Conservation (phyloP, 805 yeast genomes). For the Wickerhamomyces ciferrii region DNA sequence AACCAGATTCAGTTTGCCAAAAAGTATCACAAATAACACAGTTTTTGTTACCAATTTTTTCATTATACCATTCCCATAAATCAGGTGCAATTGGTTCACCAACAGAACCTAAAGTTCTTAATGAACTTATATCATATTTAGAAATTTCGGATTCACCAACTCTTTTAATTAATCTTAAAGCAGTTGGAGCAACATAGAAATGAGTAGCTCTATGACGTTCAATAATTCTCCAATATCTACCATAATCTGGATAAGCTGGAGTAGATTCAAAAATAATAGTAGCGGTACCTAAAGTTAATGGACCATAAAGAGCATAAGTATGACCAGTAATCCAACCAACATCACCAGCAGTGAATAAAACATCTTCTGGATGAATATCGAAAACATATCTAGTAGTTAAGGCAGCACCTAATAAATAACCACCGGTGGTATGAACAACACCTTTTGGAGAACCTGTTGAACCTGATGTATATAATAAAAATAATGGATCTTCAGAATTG, state of each 20-base stretch:
- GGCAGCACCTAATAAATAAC: constrained; percentile 89
- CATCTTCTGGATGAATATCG: constrained; percentile 85
- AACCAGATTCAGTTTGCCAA: constrained; percentile 99
- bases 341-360: constrained; percentile 95
- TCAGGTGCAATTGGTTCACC: constrained; percentile 99
- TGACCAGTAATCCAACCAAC: constrained; percentile 99
- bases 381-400: constrained; percentile 89
- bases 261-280: constrained; percentile 95
- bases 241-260: constrained; percentile 93
- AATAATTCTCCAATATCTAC: constrained; percentile 95
- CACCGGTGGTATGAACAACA: constrained; percentile 92
- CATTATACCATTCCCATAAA: constrained; percentile 98
- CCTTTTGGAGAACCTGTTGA: constrained; percentile 99
- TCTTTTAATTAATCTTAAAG: constrained; percentile 82
- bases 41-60: constrained; percentile 81
- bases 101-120: constrained; percentile 92
- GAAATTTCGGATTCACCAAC: constrained; percentile 84
- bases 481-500: constrained; percentile 89
- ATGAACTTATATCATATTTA: constrained; percentile 75
- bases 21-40: constrained; percentile 94
- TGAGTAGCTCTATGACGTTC: constrained; percentile 90
- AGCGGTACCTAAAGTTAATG: constrained; percentile 82
- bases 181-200: constrained; percentile 98
- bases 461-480: constrained; percentile 94
- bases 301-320: constrained; percentile 93